A percentile compares a stretch with the other conserved stretches of the same genome.
Conservation (phyloP, 23 red algal species). For the Gracilaria caudata region DNA sequence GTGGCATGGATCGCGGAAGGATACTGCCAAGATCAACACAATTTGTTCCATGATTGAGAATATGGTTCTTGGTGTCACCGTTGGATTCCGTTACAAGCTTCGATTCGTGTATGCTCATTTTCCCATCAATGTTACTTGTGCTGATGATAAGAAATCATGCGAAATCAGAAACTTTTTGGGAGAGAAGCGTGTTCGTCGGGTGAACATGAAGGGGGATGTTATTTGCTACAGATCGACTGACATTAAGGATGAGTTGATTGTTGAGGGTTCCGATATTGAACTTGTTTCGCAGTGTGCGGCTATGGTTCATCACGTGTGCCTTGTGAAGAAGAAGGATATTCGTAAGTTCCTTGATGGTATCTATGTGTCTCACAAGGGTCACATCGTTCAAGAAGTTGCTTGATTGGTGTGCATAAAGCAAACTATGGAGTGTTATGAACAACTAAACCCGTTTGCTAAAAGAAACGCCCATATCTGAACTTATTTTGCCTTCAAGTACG, state of each 20-base stretch:
- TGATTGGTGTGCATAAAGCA: neutral
- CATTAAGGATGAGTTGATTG: slow-evolving; percentile 93
- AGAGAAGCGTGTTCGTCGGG: slow-evolving; percentile 93
- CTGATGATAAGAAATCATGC: slow-evolving; percentile 82
- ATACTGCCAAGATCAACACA: slow-evolving; percentile 89
- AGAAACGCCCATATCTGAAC: neutral
- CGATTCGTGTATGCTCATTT: slow-evolving; percentile 99
- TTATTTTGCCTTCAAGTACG: neutral
- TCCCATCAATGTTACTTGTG: slow-evolving; percentile 91
- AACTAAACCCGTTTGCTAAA: neutral
- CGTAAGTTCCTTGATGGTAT: slow-evolving; percentile 99
- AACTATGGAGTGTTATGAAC: neutral
- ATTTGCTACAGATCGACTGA: slow-evolving; percentile 81
- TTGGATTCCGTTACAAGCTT: slow-evolving; percentile 96
- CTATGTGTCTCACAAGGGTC: slow-evolving; percentile 91
- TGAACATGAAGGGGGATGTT: slow-evolving; percentile 90
- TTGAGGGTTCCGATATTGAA: slow-evolving; percentile 94
- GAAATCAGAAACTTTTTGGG: slow-evolving; percentile 99
- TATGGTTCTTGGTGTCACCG: slow-evolving; percentile 87
- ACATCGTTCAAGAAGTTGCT: slow-evolving; percentile 65
- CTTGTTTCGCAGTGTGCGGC: slow-evolving; percentile 95
- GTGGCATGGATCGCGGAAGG: slow-evolving; percentile 93
- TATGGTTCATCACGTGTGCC: slow-evolving; percentile 92
- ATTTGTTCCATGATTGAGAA: slow-evolving; percentile 89
- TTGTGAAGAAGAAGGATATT: slow-evolving; percentile 97